phyloP scores from a whole-genome alignment of 2,329 filamentous ascomycete genomes.

The Pezicula rhizophila region DNA sequence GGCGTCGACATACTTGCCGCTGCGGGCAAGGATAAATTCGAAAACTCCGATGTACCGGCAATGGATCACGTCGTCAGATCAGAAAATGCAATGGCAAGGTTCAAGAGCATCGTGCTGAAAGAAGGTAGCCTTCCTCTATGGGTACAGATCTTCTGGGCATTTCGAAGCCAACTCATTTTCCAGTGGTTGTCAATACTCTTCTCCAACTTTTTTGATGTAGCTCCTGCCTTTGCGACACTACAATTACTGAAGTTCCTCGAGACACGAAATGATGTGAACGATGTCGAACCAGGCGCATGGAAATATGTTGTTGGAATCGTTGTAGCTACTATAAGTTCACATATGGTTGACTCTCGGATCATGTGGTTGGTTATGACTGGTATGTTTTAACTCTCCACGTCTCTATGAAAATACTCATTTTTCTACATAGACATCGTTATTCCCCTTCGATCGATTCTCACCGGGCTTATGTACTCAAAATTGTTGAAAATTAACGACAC shows the following conservation, averaged over 20 bases:
- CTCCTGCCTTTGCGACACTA: conserved; percentile 12
- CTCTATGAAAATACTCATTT: not conserved
- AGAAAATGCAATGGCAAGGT: conserved; percentile 42
- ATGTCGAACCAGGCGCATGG: conserved; percentile 11
- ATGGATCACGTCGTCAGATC: conserved; percentile 48
- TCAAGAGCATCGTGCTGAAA: conserved; percentile 37
- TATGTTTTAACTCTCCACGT: not conserved
- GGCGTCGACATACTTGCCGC: conserved; percentile 45
- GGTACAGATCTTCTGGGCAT: conserved; percentile 48
- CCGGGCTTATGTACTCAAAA: conserved; percentile 68
- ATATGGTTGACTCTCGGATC: conserved; percentile 14
- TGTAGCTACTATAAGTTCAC: conserved; percentile 8
- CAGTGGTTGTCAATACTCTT: conserved; percentile 38
- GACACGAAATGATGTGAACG: conserved; percentile 8
- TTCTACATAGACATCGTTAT: conserved; percentile 8
- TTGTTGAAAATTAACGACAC: conserved; percentile 68
- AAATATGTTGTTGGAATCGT: conserved; percentile 12
- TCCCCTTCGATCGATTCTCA: conserved; percentile 63
- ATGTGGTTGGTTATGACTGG: conserved; percentile 14
- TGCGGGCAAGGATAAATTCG: conserved; percentile 52
- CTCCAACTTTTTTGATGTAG: conserved; percentile 10
- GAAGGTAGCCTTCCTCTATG: conserved; percentile 42
- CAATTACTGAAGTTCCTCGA: conserved; percentile 17
- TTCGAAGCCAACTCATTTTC: conserved; percentile 44
- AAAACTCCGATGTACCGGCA: conserved; percentile 54